These are phyloP conservation scores for Mycena metata DNA, from an alignment of 768 basidiomycete genomes.

Conservation along the genomic window DNA sequence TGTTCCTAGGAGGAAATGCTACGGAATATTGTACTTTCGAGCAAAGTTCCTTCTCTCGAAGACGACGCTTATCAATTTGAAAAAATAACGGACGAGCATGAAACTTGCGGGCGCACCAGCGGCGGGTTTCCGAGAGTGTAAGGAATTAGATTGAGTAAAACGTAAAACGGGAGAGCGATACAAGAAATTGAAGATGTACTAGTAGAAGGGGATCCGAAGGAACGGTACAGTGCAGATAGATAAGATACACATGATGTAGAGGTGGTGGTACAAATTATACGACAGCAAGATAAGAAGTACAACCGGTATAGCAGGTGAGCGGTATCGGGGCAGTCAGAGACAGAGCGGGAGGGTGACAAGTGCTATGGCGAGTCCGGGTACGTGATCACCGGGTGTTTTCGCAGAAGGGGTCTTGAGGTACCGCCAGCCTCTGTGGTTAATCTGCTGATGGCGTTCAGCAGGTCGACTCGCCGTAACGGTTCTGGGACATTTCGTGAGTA, in stretches of 20 bases:
- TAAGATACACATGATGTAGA: slow-evolving; percentile 24
- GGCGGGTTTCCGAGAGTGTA: too few species aligned
- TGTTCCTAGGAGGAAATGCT: too few species aligned
- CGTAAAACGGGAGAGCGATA: slow-evolving; percentile 9
- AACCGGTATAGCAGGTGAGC: slow-evolving; percentile 29
- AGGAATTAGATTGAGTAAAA: not conserved
- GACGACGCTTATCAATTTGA: too few species aligned
- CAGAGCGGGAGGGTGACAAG: too few species aligned
- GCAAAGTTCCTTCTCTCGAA: too few species aligned
- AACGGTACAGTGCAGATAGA: slow-evolving; percentile 31
- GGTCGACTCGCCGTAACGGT: slow-evolving; percentile 82
- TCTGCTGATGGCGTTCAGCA: slow-evolving; percentile 86
- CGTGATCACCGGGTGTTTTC: slow-evolving; percentile 33
- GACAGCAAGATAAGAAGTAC: slow-evolving; percentile 32
- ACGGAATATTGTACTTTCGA: too few species aligned
- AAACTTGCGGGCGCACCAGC: too few species aligned
- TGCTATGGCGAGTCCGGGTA: slow-evolving; percentile 33
- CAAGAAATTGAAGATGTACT: slow-evolving; percentile 10
- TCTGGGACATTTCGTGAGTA: slow-evolving; percentile 57
- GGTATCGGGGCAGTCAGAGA: slow-evolving; percentile 8
- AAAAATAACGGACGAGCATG: too few species aligned
- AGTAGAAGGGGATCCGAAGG: not conserved
- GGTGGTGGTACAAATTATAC: slow-evolving; percentile 30
- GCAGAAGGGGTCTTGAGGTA: slow-evolving; percentile 51
- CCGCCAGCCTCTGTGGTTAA: slow-evolving; percentile 75